Base-by-base conservation (phyloP, 140 eudicot species). In the Senecio squalidus region DNA sequence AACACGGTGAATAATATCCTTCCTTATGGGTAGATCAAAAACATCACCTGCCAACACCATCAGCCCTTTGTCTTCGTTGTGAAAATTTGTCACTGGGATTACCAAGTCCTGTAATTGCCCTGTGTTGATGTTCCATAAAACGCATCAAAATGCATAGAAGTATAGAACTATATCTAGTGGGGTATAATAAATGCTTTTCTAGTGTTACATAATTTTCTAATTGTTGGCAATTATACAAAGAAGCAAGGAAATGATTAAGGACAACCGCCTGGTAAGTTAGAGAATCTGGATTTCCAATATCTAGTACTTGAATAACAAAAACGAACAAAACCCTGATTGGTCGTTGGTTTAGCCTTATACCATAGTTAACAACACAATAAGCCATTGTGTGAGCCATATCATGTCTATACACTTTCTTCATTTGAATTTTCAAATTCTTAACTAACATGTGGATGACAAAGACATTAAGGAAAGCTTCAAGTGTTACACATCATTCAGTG, bases 31-130 rank as follows among this genome's bases (percentile, higher is more conserved):
- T 9, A 89, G 69, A 67, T 85, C 97, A 74, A 89, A 89, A 46
- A 89, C 89, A 59, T 89, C 95, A 68, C 95, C 97, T 55, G 90
- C 78, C 69, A 90, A 79, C 39, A 67, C 78, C 89, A 90, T 82
- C 49, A 75, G 30, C 36, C 97, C 97, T 56, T 85, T 85, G 41
- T 85, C 85, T 75, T 90, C 98, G 41, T 77, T 77, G 23, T 67
- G 55, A 70, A 87, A 92, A 69, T 92, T 87, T 39, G 93, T 82
- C 41, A 87, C 84, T 1, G 96, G 98, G 58, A 87, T 84, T 58
- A 87, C 81, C 57, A 84, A 74, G 74, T 92, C 98, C 60, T 92
- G 82, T 50, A 63, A 58, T 58, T 77, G 69, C 73, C 98, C 98
- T 92, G 71, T 8, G 34, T 17, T 21, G 27, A 64, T 24, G 60